These are phyloP conservation scores for Phascolomyces articulosus DNA, from an alignment of 371 early-diverging fungal genomes.

Conservation along the genomic window DNA sequence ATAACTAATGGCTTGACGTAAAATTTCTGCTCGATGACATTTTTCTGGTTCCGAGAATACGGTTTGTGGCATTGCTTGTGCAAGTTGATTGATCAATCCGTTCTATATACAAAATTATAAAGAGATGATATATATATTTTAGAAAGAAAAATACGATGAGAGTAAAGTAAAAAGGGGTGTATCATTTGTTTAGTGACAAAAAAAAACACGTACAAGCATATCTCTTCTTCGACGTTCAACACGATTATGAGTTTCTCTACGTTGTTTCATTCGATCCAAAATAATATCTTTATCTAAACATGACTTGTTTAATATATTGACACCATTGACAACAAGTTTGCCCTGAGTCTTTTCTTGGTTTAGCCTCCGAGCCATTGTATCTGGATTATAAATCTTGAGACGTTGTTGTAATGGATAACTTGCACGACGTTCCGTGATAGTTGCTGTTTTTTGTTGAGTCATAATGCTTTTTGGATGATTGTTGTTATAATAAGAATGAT, in stretches of 20 bases:
- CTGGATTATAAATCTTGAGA: conserved; percentile 26
- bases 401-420: conserved; percentile 26
- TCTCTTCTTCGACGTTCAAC: conserved; percentile 62
- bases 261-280: conserved; percentile 55
- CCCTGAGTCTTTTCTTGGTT: conserved; percentile 22
- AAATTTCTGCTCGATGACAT: conserved; percentile 27
- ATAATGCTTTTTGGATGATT: neutral
- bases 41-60: conserved; percentile 18
- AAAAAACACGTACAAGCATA: conserved; percentile 24
- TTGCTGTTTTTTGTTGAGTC: conserved; percentile 13
- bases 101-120: conserved; percentile 26
- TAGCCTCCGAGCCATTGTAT: conserved; percentile 24
- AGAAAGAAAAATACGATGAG: conserved; percentile 1
- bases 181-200: neutral
- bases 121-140: too few species aligned
- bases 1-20: conserved; percentile 30
- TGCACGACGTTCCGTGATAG: conserved; percentile 25
- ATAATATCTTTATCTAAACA: conserved; percentile 58
- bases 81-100: conserved; percentile 24
- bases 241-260: conserved; percentile 60
- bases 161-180: neutral
- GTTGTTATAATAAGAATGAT: neutral
- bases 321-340: conserved; percentile 46
- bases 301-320: conserved; percentile 59
- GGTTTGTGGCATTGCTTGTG: conserved; percentile 20